Conservation (phyloP, 2,329 filamentous ascomycete species). For the Pleurostoma richardsiae region DNA sequence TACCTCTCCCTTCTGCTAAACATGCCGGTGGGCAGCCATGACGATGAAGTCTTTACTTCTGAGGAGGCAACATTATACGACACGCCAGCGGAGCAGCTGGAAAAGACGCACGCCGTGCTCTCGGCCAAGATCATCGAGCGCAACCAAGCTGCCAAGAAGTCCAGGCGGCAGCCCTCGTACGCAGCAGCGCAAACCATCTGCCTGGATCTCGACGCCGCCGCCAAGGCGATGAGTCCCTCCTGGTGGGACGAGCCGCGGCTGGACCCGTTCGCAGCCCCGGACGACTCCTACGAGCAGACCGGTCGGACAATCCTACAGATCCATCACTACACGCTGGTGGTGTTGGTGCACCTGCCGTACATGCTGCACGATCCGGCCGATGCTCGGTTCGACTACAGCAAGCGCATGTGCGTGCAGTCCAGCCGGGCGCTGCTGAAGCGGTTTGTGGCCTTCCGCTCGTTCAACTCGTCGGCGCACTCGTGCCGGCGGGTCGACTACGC, state of each 20-base stretch:
- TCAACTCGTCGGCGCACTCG: slow-evolving; percentile 28
- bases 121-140: slow-evolving; percentile 41
- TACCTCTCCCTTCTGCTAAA: slow-evolving; percentile 46
- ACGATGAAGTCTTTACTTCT: slow-evolving; percentile 29
- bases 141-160: slow-evolving; percentile 24
- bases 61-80: slow-evolving; percentile 20
- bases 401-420: slow-evolving; percentile 40
- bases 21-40: slow-evolving; percentile 36
- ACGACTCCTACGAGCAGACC: slow-evolving; percentile 21
- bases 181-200: slow-evolving; percentile 37
- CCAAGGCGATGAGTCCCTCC: slow-evolving; percentile 30
- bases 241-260: slow-evolving; percentile 42
- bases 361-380: slow-evolving; percentile 37
- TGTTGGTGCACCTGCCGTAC: slow-evolving; percentile 50
- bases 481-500: slow-evolving; percentile 48
- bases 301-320: slow-evolving; percentile 40
- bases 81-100: slow-evolving; percentile 34
- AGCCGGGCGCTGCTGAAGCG: slow-evolving; percentile 44
- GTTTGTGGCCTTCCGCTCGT: slow-evolving; percentile 40
- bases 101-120: slow-evolving; percentile 36
- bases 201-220: slow-evolving; percentile 38
- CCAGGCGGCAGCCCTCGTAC: slow-evolving; percentile 22
- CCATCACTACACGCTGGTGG: slow-evolving; percentile 43
- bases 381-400: slow-evolving; percentile 40
- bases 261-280: slow-evolving; percentile 11